Evolutionary conservation across 257 asterid genomes (phyloP).

Genomic region (Mentha longifolia): DNA sequence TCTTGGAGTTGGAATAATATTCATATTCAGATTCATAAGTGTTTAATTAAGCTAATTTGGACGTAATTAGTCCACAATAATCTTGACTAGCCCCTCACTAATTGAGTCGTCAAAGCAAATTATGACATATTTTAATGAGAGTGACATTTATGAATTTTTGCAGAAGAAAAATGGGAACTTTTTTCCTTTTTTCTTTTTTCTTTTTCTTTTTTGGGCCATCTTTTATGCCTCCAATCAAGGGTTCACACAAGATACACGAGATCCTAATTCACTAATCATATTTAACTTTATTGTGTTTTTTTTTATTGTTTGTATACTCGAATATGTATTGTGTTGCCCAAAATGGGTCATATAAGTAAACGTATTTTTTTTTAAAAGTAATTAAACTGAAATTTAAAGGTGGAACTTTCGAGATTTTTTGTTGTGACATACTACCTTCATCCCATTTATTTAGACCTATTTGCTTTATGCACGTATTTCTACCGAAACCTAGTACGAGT

Average conservation of each 20-base stretch:
- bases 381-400: too few species aligned
- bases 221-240: constrained; percentile 3
- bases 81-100: constrained; percentile 18
- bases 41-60: constrained; percentile 13
- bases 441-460: too few species aligned
- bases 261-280: background rate
- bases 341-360: too few species aligned
- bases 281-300: too few species aligned
- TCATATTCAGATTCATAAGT: constrained; percentile 11
- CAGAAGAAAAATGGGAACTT: background rate
- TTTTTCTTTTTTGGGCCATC: background rate
- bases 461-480: too few species aligned
- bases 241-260: background rate
- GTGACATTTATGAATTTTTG: background rate
- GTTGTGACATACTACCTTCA: too few species aligned
- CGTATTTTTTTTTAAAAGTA: too few species aligned
- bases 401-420: too few species aligned
- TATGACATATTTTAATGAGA: background rate
- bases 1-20: constrained; percentile 31
- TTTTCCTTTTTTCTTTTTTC: background rate
- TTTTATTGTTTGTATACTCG: too few species aligned
- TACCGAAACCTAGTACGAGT: too few species aligned
- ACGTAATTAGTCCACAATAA: constrained; percentile 23
- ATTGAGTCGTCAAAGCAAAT: constrained; percentile 18
- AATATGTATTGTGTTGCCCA: too few species aligned